These are phyloP conservation scores for Talaromyces albobiverticillius DNA, from an alignment of 2,329 filamentous ascomycete genomes.

Conservation along the genomic window DNA sequence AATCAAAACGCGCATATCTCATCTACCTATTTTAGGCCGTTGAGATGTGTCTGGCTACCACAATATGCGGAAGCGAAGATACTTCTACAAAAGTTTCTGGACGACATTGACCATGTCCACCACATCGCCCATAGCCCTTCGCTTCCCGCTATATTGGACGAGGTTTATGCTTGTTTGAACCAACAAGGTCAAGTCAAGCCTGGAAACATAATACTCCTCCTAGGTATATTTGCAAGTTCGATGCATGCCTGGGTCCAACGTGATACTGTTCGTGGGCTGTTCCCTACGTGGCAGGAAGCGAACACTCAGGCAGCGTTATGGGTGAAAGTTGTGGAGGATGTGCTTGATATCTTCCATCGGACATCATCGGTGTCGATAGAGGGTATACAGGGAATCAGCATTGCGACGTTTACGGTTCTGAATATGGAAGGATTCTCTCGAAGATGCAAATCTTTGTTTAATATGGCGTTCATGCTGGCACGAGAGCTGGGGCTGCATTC, in stretches of 20 bases:
- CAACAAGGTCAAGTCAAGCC: neutral
- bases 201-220: neutral
- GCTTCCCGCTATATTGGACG: neutral
- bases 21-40: neutral
- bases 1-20: neutral
- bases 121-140: neutral
- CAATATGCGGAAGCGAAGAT: slow-evolving; percentile 1
- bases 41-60: slow-evolving; percentile 3
- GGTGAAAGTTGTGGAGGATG: slow-evolving; percentile 1
- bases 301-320: neutral
- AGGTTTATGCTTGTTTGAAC: neutral
- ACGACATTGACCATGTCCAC: slow-evolving; percentile 3
- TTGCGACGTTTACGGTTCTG: neutral
- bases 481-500: neutral
- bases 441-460: slow-evolving; percentile 5
- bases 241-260: neutral
- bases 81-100: neutral
- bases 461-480: neutral
- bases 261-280: neutral
- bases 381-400: neutral
- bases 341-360: neutral
- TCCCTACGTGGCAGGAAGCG: slow-evolving; percentile 2
- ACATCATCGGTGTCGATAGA: neutral
- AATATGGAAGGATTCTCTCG: neutral
- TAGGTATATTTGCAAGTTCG: neutral